Evolutionary conservation across 2,329 filamentous ascomycete species (phyloP).

Genomic region (Talaromyces sp.): DNA sequence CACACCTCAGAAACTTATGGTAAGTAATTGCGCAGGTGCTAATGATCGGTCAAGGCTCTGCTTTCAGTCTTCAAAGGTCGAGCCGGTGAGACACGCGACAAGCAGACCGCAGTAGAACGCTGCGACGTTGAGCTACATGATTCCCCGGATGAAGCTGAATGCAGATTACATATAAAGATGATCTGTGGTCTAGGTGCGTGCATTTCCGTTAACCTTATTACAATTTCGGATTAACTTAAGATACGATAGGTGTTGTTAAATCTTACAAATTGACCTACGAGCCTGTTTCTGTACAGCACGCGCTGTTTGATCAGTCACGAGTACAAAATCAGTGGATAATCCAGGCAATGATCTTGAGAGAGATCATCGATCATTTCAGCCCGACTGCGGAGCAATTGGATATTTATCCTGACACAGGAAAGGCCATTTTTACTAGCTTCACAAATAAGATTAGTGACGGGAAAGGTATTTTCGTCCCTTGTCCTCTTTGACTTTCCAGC

Average conservation of each 20-base stretch:
- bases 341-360: slow-evolving; percentile 54
- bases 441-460: slow-evolving; percentile 62
- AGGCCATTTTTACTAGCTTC: slow-evolving; percentile 62
- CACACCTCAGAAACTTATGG: slow-evolving; percentile 22
- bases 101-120: slow-evolving; percentile 58
- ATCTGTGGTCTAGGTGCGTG: slow-evolving; percentile 56
- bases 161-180: slow-evolving; percentile 60
- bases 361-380: slow-evolving; percentile 64
- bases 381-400: slow-evolving; percentile 63
- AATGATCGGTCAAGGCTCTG: slow-evolving; percentile 41
- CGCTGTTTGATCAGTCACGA: slow-evolving; percentile 57
- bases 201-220: neutral
- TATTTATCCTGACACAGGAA: slow-evolving; percentile 56
- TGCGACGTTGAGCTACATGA: slow-evolving; percentile 62
- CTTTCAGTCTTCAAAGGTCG: slow-evolving; percentile 63
- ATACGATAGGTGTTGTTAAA: slow-evolving; percentile 55
- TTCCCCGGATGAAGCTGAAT: slow-evolving; percentile 54
- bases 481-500: slow-evolving; percentile 10
- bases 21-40: neutral
- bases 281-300: slow-evolving; percentile 59
- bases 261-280: slow-evolving; percentile 65
- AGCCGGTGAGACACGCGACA: slow-evolving; percentile 52
- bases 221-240: neutral
- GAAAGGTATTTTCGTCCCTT: slow-evolving; percentile 44
- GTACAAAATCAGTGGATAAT: slow-evolving; percentile 60